A percentile compares a stretch with the other conserved stretches of the same genome.
These are phyloP conservation scores for Cladophialophora immunda DNA, from an alignment of 2,329 filamentous ascomycete species.

Conservation along the genomic window DNA sequence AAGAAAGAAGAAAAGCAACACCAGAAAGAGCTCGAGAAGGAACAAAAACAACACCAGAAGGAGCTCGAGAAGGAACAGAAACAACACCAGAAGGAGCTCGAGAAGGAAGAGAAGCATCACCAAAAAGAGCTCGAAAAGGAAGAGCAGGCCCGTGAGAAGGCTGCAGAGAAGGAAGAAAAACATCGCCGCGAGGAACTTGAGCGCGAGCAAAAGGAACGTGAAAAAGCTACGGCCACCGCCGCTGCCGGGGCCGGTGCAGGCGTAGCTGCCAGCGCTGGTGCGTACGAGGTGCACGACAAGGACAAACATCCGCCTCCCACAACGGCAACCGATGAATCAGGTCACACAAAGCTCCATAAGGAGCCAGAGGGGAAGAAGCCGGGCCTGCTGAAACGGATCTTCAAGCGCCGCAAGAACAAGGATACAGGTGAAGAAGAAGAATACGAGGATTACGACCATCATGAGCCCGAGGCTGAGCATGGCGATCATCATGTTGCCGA, in stretches of 20 bases:
- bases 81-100: conserved; percentile 24
- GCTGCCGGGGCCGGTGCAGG: conserved; percentile 25
- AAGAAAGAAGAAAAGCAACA: conserved; percentile 30
- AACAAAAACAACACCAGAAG: conserved; percentile 30
- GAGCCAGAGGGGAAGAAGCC: conserved; percentile 39
- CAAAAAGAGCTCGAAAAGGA: conserved; percentile 31
- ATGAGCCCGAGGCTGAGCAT: conserved; percentile 31
- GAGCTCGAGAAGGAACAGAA: conserved; percentile 30
- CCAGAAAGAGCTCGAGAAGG: conserved; percentile 30
- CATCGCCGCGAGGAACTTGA: conserved; percentile 26
- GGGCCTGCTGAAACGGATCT: conserved; percentile 39
- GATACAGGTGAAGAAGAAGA: conserved; percentile 40
- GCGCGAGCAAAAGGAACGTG: conserved; percentile 23
- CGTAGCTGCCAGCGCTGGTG: conserved; percentile 27
- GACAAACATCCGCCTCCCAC: conserved; percentile 18
- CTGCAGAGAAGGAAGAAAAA: conserved; percentile 20
- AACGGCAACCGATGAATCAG: conserved; percentile 26
- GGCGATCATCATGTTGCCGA: conserved; percentile 15
- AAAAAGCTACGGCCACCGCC: conserved; percentile 28
- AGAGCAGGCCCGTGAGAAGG: conserved; percentile 2
- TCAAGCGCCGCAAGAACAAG: conserved; percentile 41
- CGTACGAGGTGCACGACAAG: conserved; percentile 29
- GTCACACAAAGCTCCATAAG: conserved; percentile 35
- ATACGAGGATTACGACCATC: conserved; percentile 39
- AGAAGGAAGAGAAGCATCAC: conserved; percentile 31